Evolutionary conservation across 139 green algal species (phyloP), one percentile per base, ranked within the genome.

Genomic region (Parachlorella kessleri): DNA sequence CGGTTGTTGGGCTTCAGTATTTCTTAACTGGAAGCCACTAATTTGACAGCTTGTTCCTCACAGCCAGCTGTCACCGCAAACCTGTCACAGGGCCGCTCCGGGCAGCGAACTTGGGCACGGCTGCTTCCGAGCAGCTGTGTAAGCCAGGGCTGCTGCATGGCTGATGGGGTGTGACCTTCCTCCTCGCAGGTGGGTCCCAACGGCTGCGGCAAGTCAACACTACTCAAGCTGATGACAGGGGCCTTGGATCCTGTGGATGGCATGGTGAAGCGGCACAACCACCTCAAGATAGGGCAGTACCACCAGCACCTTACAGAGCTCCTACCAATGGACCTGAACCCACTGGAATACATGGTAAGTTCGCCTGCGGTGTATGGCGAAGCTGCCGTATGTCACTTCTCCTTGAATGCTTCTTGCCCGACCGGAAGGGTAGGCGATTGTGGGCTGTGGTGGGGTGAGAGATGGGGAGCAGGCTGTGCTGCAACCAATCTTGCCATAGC

Each of bases 171-270:
- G n/a, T n/a, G n/a, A n/a, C 10, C 23, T 24, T 4, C 68, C 68
- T 73, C 36, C 68, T 24, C 37, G 24, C 75, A 80, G 75, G 81
- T 88, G 39, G 80, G 84, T 63, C 84, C 84, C 71, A 88, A 88
- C 72, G 90, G 90, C 28, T 83, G 80, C 21, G 95, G 96, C 81
- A 99, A 99, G 90, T 98, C 92, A 0, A 99, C 96, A 48, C 86
- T 99, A 54, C 87, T 99, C 30, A 99, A 99, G 89, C 90, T 99
- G 38, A 98, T 99, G 96, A 89, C 92, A 54, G 96, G 96, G 38
- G 86, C 94, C 1, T 80, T 99, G 40, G 92, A 95, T 41, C 90
- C 95, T 26, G 79, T 94, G 33, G 93, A 96, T 54, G 96, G 96
- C 73, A 96, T 93, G 81, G 94, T 99, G 24, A 96, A 95, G 76